Evolutionary conservation across 1,139 yeast genomes (phyloP).

Genomic region (Taiozyma onychis): DNA sequence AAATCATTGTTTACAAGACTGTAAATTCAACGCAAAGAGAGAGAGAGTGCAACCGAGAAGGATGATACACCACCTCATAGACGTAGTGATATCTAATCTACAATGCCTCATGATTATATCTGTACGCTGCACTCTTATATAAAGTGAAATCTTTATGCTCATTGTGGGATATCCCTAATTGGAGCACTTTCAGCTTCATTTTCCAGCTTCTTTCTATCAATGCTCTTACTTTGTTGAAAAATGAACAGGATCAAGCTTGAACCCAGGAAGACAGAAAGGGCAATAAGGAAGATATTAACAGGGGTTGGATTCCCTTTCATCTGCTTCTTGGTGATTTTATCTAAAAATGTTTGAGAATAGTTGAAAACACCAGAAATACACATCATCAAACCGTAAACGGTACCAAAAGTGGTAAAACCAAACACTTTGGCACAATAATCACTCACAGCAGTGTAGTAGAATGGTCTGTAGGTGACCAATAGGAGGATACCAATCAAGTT

Average conservation of each 20-base stretch:
- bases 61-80: too few species aligned
- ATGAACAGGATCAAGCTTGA: constrained; percentile 46
- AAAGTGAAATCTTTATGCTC: not conserved
- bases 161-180: constrained; percentile 30
- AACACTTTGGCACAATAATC: constrained; percentile 90
- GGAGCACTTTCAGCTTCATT: constrained; percentile 59
- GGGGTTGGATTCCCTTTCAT: constrained; percentile 77
- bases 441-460: constrained; percentile 86
- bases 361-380: constrained; percentile 77
- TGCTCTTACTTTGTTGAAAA: constrained; percentile 41
- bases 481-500: constrained; percentile 58
- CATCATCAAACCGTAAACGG: constrained; percentile 83
- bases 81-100: too few species aligned
- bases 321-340: constrained; percentile 57
- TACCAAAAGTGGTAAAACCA: constrained; percentile 89
- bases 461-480: constrained; percentile 84
- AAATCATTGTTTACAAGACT: not conserved
- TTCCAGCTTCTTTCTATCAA: constrained; percentile 50
- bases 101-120: not conserved
- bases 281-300: constrained; percentile 51
- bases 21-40: not conserved
- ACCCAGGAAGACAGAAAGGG: constrained; percentile 52
- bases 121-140: not conserved
- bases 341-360: constrained; percentile 64
- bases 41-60: not conserved